These are phyloP conservation scores for Colletotrichum falcatum DNA, from an alignment of 2,329 filamentous ascomycete genomes.

Conservation along the genomic window DNA sequence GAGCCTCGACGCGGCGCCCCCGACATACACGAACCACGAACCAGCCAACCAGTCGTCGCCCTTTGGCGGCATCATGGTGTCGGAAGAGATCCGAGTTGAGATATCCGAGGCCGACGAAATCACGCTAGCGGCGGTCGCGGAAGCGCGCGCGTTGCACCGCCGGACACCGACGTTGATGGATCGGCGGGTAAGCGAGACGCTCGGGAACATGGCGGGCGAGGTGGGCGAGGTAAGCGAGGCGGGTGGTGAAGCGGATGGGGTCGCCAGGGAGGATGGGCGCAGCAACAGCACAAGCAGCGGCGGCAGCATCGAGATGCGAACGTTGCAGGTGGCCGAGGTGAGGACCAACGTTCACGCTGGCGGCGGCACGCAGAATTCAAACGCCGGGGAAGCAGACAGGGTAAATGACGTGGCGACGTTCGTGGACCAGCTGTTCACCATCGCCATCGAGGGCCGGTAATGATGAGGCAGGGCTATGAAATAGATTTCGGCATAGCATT, in stretches of 20 bases:
- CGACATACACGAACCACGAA: constrained; percentile 39
- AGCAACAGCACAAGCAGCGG: constrained; percentile 24
- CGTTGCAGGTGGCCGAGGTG: constrained; percentile 42
- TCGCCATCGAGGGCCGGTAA: constrained; percentile 42
- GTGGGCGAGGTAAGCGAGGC: background rate
- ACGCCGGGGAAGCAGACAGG: constrained; percentile 52
- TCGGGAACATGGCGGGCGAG: constrained; percentile 36
- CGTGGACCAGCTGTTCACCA: constrained; percentile 58
- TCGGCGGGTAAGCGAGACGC: constrained; percentile 16
- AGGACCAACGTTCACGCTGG: constrained; percentile 44
- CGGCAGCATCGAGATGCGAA: constrained; percentile 46
- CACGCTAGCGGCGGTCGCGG: constrained; percentile 29
- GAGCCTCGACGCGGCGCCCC: constrained; percentile 36
- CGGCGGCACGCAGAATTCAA: constrained; percentile 46
- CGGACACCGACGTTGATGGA: constrained; percentile 22
- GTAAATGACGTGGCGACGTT: constrained; percentile 53
- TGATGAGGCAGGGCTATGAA: too few species aligned
- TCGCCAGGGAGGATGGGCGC: constrained; percentile 22
- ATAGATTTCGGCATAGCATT: background rate
- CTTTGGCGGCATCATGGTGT: constrained; percentile 71
- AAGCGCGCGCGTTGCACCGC: constrained; percentile 43
- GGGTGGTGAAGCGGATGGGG: background rate
- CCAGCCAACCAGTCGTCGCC: constrained; percentile 39
- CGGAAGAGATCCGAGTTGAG: constrained; percentile 71
- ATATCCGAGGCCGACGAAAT: constrained; percentile 46